A percentile compares a stretch with the other conserved stretches of the same genome.
Evolutionary conservation across 176 grass and related monocot genomes (phyloP).

Genomic region (Rhynchospora breviuscula): DNA sequence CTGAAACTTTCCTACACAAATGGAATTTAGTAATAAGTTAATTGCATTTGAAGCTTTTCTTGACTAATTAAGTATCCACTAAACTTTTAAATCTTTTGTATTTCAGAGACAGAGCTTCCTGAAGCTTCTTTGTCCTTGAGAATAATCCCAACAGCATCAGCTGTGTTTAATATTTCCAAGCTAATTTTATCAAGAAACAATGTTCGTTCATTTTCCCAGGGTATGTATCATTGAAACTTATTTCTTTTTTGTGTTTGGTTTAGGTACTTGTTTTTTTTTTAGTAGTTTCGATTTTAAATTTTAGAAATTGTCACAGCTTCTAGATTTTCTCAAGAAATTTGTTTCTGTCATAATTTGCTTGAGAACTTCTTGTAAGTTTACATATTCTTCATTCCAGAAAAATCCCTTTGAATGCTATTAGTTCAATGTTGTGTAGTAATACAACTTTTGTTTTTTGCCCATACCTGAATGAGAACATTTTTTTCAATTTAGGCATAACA

Average conservation of each 20-base stretch:
- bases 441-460: not conserved
- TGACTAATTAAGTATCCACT: not conserved
- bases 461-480: not conserved
- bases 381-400: not conserved
- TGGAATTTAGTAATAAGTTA: not conserved
- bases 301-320: not conserved
- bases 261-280: not conserved
- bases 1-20: not conserved
- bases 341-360: not conserved
- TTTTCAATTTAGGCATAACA: not conserved
- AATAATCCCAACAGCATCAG: conserved; percentile 61
- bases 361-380: not conserved
- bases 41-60: not conserved
- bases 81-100: not conserved
- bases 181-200: conserved; percentile 81
- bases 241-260: not conserved
- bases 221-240: conserved; percentile 38
- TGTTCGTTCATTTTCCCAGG: conserved; percentile 60
- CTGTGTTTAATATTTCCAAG: conserved; percentile 62
- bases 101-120: conserved; percentile 41
- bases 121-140: conserved; percentile 52
- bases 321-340: not conserved
- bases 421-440: not conserved
- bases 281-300: not conserved
- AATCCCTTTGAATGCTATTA: not conserved